These are phyloP conservation scores for Coemansia pectinata DNA, from an alignment of 192 early-diverging fungal genomes.

Conservation along the genomic window DNA sequence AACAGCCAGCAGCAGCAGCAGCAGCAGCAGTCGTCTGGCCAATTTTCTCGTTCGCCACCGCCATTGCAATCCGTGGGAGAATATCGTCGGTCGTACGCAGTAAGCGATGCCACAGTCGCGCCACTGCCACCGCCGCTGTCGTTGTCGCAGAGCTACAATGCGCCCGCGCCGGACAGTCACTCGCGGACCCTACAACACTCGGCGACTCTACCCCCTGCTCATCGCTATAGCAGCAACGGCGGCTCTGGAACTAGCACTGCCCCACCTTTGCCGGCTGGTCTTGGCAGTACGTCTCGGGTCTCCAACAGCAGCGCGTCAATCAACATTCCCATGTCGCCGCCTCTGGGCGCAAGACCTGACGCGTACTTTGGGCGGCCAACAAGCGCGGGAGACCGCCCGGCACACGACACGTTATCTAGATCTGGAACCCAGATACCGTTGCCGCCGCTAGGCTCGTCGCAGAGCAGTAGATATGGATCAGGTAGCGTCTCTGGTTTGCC, in stretches of 20 bases:
- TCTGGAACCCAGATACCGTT: conserved; percentile 19
- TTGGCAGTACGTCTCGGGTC: neutral
- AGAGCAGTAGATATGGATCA: conserved; percentile 13
- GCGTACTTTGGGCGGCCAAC: conserved; percentile 27
- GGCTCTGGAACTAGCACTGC: neutral
- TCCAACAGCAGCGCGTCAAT: conserved; percentile 22
- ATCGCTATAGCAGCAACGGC: neutral
- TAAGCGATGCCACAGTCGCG: neutral
- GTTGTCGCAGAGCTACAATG: conserved; percentile 14
- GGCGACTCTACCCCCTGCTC: conserved; percentile 20
- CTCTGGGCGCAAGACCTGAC: conserved; percentile 21
- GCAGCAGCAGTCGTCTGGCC: conserved; percentile 8
- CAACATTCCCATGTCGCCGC: conserved; percentile 53
- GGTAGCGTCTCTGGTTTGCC: conserved; percentile 12
- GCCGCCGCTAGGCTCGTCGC: conserved; percentile 24
- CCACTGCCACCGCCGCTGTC: neutral
- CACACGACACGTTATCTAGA: neutral
- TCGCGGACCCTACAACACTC: conserved; percentile 36
- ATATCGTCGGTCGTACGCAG: conserved; percentile 1
- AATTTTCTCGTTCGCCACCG: neutral
- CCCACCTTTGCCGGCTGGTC: neutral
- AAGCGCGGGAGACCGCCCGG: conserved; percentile 1
- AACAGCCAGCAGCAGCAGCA: neutral
- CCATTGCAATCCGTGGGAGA: conserved; percentile 3
- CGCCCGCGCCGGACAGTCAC: neutral